Base-by-base conservation (phyloP, 163 green algal species). In the Prototheca wickerhamii region DNA sequence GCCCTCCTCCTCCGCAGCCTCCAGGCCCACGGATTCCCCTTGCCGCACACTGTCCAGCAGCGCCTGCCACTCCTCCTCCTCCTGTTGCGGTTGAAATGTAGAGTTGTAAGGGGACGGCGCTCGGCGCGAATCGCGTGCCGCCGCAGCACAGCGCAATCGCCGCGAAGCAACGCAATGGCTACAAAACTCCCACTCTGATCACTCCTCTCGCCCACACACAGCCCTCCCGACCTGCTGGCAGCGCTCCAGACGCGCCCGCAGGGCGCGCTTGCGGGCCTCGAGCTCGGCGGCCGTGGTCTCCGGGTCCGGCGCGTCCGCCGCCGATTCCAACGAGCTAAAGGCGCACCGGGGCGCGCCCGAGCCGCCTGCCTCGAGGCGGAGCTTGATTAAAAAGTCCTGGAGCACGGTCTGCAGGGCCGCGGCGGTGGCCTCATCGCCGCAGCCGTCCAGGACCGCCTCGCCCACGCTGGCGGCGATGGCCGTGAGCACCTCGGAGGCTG, bases 1-100 rank as follows among this genome's bases (percentile, higher is more conserved):
- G n/a, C 15, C 44, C 4, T 31, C 44, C 2, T 26, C 31, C n/a
- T 25, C 10, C 23, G 32, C 63, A 8, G 46, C 44, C 32, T 30
- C 57, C 58, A 66, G 61, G 31, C 42, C 44, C 61, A 55, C 53
- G 43, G 60, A 53, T 32, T 60, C 63, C 31, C 67, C 59, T n/a
- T 54, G 49, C 31, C 65, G 55, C 52, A 77, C 65, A 54, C 67
- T 64, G 23, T 63, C 23, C 37, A 82, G 42, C 53, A 82, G 61
- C 5, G 66, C 29, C 18, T 72, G 32, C 73, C 75, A 78, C 52
- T 82, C 74, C 31, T 58, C 53, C 55, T 76, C 69, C 49, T 82
- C 64, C 66, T 81, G 63, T 8, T 44, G 26, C 18, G 37, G 51
- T 40, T 31, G n/a, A n/a, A n/a, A n/a, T n/a, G n/a, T n/a, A n/a